Percentiles rank a stretch among this genome's conserved stretches.
Conservation (phyloP, 495 filamentous ascomycete genomes). For the Jackrogersella minutella region DNA sequence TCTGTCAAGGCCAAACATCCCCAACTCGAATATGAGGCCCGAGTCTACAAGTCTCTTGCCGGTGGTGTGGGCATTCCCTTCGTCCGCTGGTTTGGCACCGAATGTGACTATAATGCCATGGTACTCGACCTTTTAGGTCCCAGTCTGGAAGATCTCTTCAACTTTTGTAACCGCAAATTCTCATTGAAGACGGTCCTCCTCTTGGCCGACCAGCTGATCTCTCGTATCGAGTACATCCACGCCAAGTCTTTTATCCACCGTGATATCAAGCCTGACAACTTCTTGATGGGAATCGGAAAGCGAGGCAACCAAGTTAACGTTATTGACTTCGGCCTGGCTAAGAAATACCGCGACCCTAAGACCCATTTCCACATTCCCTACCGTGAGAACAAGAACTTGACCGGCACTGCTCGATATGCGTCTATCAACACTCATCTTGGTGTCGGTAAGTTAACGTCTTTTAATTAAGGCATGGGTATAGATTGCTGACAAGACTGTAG, state of each 20-base stretch:
- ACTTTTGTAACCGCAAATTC: slow-evolving; percentile 99
- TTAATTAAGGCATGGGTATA: neutral
- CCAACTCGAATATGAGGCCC: slow-evolving; percentile 98
- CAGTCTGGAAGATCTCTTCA: slow-evolving; percentile 99
- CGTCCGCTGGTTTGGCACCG: slow-evolving; percentile 99
- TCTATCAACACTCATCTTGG: slow-evolving; percentile 99
- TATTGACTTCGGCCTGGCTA: slow-evolving; percentile 98
- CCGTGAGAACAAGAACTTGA: slow-evolving; percentile 99
- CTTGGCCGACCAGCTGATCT: slow-evolving; percentile 98
- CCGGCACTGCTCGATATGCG: slow-evolving; percentile 97
- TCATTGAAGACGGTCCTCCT: slow-evolving; percentile 99
- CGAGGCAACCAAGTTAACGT: slow-evolving; percentile 99
- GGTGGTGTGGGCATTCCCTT: slow-evolving; percentile 99
- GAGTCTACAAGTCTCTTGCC: slow-evolving; percentile 99
- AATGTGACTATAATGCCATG: slow-evolving; percentile 99
- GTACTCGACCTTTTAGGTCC: slow-evolving; percentile 97
- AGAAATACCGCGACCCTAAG: slow-evolving; percentile 99
- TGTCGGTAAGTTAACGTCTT: slow-evolving; percentile 66
- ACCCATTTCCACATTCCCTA: slow-evolving; percentile 99
- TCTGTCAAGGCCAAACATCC: slow-evolving; percentile 99
- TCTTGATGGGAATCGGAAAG: slow-evolving; percentile 99
- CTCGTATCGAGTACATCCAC: slow-evolving; percentile 99
- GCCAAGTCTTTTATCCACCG: slow-evolving; percentile 99
- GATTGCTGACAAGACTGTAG: slow-evolving; percentile 56
- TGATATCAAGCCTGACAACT: slow-evolving; percentile 99